A percentile compares a stretch with the other conserved stretches of the same genome.
Evolutionary conservation across 352 stramenopile genomes (phyloP).

Genomic region (Phytopythium vexans): DNA sequence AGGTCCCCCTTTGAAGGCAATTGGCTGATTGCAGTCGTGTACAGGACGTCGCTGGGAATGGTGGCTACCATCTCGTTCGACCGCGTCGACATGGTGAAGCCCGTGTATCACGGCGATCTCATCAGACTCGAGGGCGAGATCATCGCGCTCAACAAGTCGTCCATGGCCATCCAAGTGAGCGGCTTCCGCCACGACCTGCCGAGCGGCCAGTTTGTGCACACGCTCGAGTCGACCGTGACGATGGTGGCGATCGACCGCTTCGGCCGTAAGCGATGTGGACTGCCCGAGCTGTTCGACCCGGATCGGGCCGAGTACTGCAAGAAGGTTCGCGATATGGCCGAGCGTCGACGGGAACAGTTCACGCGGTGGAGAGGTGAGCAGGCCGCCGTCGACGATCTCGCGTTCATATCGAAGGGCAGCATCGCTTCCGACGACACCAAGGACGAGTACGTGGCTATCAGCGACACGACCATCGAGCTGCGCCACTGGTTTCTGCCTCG

Average conservation of each 20-base stretch:
- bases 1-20: neutral
- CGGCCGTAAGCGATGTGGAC: slow-evolving; percentile 25
- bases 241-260: slow-evolving; percentile 63
- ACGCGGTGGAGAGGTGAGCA: slow-evolving; percentile 41
- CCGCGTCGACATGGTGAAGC: slow-evolving; percentile 49
- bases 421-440: slow-evolving; percentile 37
- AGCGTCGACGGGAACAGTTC: slow-evolving; percentile 34
- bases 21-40: neutral
- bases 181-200: slow-evolving; percentile 48
- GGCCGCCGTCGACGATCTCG: slow-evolving; percentile 35
- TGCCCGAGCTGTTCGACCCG: slow-evolving; percentile 43
- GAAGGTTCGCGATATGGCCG: slow-evolving; percentile 35
- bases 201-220: slow-evolving; percentile 39
- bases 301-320: slow-evolving; percentile 37
- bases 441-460: slow-evolving; percentile 34
- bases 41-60: slow-evolving; percentile 25
- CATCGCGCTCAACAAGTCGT: slow-evolving; percentile 43
- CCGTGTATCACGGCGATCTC: slow-evolving; percentile 53
- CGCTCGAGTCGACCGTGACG: slow-evolving; percentile 55
- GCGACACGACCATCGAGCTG: slow-evolving; percentile 63
- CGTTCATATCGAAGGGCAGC: slow-evolving; percentile 26
- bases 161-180: slow-evolving; percentile 51
- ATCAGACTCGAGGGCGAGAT: slow-evolving; percentile 47
- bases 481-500: slow-evolving; percentile 72
- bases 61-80: slow-evolving; percentile 57